Evolutionary conservation across 169 alveolate species (phyloP).

Genomic region (Eimeria necatrix): DNA sequence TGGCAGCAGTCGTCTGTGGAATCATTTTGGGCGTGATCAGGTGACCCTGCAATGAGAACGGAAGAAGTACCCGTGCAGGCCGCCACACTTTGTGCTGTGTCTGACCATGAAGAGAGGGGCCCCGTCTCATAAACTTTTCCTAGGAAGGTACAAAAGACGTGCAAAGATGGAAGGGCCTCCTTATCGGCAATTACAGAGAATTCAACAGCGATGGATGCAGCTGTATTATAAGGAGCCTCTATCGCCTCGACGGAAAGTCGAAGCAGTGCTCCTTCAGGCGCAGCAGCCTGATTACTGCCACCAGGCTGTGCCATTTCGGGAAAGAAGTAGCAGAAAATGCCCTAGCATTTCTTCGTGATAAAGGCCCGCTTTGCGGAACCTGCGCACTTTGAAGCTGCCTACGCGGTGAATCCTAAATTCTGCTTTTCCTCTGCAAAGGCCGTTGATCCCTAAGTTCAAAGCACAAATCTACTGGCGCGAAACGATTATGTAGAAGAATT

Average conservation of each 20-base stretch:
- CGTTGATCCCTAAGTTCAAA: too few relatives aligned
- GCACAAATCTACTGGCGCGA: too few relatives aligned
- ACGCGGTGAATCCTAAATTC: too few relatives aligned
- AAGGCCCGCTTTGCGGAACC: too few relatives aligned
- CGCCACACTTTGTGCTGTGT: neutral
- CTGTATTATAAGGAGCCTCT: slow-evolving; percentile 49
- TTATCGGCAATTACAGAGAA: slow-evolving; percentile 48
- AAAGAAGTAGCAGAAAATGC: too few relatives aligned
- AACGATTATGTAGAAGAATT: too few relatives aligned
- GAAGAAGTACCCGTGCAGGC: neutral
- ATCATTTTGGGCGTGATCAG: neutral
- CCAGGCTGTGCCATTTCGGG: neutral
- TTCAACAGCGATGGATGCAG: slow-evolving; percentile 39
- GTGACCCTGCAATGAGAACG: neutral
- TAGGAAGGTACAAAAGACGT: slow-evolving; percentile 55
- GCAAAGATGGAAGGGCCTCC: slow-evolving; percentile 27
- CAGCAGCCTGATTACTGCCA: neutral
- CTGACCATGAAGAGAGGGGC: slow-evolving; percentile 27
- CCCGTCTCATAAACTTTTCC: slow-evolving; percentile 54
- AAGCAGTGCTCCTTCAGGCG: slow-evolving; percentile 9
- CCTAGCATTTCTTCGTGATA: too few relatives aligned
- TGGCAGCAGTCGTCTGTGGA: neutral
- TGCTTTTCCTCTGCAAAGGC: too few relatives aligned
- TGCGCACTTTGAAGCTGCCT: too few relatives aligned
- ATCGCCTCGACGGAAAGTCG: slow-evolving; percentile 7